Conservation (phyloP, 495 filamentous ascomycete genomes). For the Cladorrhinum samala region DNA sequence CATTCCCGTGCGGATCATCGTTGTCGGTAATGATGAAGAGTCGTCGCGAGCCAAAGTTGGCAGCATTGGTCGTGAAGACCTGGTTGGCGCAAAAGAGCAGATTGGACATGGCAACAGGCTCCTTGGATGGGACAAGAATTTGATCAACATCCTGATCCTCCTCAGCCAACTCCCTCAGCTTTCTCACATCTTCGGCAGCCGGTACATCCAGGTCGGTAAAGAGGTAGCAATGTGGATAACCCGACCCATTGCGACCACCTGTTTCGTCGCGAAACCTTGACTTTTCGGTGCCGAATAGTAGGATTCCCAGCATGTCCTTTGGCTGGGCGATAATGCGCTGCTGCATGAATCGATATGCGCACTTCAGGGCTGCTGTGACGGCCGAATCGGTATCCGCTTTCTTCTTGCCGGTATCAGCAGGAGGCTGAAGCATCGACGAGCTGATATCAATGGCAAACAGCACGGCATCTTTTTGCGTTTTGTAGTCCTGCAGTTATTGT, state of each 20-base stretch:
- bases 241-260: slow-evolving; percentile 50
- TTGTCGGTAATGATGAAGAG: slow-evolving; percentile 95
- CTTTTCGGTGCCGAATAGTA: slow-evolving; percentile 88
- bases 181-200: slow-evolving; percentile 77
- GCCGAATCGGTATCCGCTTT: slow-evolving; percentile 68
- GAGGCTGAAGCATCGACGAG: slow-evolving; percentile 74
- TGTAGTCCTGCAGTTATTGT: slow-evolving; percentile 60
- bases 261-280: slow-evolving; percentile 74
- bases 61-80: slow-evolving; percentile 89
- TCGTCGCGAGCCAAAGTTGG: slow-evolving; percentile 86
- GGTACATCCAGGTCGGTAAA: slow-evolving; percentile 86
- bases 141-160: slow-evolving; percentile 62
- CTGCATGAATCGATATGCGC: slow-evolving; percentile 92
- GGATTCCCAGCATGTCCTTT: slow-evolving; percentile 93
- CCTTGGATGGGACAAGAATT: slow-evolving; percentile 61
- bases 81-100: slow-evolving; percentile 93
- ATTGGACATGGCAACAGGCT: slow-evolving; percentile 76
- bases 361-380: slow-evolving; percentile 79
- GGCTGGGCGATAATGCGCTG: slow-evolving; percentile 96
- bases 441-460: slow-evolving; percentile 95
- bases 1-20: slow-evolving; percentile 73
- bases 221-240: slow-evolving; percentile 89
- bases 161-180: slow-evolving; percentile 65
- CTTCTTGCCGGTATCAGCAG: slow-evolving; percentile 58
- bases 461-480: slow-evolving; percentile 89